Evolutionary conservation across 441 rosid genomes (phyloP).

Genomic region (Corymbia calophylla): DNA sequence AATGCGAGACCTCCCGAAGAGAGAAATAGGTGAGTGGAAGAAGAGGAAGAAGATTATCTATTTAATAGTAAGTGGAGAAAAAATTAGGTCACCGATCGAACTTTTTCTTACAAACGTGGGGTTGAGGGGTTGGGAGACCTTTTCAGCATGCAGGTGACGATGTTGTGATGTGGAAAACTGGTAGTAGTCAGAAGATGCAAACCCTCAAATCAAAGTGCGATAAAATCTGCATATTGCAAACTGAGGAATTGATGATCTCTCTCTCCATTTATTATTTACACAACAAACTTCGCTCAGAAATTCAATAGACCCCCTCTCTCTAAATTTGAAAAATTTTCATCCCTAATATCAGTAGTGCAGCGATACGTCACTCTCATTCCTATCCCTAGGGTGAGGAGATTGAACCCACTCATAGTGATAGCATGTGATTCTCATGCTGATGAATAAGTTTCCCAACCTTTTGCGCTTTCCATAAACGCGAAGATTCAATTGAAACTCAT

Average conservation of each 20-base stretch:
- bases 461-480: background rate
- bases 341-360: too few species aligned
- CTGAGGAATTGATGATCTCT: background rate
- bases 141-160: background rate
- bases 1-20: background rate
- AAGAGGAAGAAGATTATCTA: background rate
- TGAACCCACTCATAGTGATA: too few species aligned
- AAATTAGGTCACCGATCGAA: background rate
- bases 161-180: background rate
- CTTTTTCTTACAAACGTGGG: conserved; percentile 6
- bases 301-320: background rate
- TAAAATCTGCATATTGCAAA: background rate
- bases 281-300: background rate
- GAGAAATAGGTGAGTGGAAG: background rate
- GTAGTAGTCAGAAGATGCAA: background rate
- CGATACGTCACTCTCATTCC: too few species aligned
- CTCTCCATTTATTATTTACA: background rate
- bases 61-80: background rate
- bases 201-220: background rate
- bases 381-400: too few species aligned
- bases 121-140: background rate
- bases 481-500: background rate
- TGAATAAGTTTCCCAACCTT: background rate
- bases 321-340: background rate
- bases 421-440: background rate